Evolutionary conservation across 352 stramenopile species (phyloP).

Genomic region (Phytophthora meadii): DNA sequence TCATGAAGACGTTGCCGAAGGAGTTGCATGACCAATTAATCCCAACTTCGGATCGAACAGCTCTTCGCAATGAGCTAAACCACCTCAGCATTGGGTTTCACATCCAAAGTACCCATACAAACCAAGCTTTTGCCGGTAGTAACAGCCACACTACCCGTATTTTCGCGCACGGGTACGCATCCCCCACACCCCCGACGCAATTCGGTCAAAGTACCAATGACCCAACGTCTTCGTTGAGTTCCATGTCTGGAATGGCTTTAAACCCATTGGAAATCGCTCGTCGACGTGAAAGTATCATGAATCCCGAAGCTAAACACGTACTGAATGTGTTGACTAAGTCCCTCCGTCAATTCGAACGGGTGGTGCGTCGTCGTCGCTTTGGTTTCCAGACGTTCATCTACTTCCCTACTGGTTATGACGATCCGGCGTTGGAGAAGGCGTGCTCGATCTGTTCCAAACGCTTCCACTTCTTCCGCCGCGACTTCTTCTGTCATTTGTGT

Average conservation of each 20-base stretch:
- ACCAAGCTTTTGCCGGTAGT: constrained; percentile 31
- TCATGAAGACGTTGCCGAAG: constrained; percentile 73
- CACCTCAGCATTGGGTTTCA: constrained; percentile 63
- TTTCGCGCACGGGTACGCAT: constrained; percentile 66
- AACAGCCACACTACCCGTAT: constrained; percentile 55
- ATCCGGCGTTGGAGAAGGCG: constrained; percentile 32
- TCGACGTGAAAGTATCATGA: constrained; percentile 50
- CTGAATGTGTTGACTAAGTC: constrained; percentile 58
- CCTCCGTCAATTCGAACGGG: constrained; percentile 55
- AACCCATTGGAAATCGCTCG: constrained; percentile 38
- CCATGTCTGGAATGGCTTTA: constrained; percentile 19
- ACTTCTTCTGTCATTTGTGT: constrained; percentile 67
- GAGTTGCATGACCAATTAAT: constrained; percentile 56
- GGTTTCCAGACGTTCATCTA: constrained; percentile 77
- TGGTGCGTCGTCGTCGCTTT: constrained; percentile 69
- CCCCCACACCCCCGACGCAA: constrained; percentile 38
- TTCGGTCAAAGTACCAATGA: constrained; percentile 34
- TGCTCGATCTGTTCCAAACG: constrained; percentile 62
- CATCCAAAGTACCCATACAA: constrained; percentile 41
- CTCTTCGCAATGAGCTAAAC: constrained; percentile 56
- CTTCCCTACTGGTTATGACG: constrained; percentile 49
- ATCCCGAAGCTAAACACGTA: constrained; percentile 52
- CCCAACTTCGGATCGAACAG: constrained; percentile 41
- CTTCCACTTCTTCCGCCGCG: constrained; percentile 54
- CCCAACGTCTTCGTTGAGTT: constrained; percentile 14